Base-by-base conservation (phyloP, 768 basidiomycete genomes). In the Piloderma croceum region DNA sequence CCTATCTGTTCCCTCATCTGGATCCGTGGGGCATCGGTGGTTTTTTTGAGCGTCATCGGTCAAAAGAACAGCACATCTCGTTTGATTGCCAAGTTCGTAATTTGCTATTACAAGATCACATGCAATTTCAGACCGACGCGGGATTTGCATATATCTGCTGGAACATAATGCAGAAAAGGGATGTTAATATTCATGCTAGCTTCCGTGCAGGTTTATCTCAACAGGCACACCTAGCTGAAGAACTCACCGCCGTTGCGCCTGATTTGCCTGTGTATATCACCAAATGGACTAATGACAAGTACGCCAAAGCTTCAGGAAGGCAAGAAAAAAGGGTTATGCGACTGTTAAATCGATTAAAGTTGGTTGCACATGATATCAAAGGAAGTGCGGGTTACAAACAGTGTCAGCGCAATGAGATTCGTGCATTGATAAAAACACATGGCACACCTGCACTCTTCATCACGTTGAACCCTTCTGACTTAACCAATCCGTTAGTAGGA, bases 391-490 rank as follows among this genome's bases (percentile, higher is more conserved):
- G 64, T 0, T 41, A 62, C 1, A 47, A 55, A 25, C 17, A 58
- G 0, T 24, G 24, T 0, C 59, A 63, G 50, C 36, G 63, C 1
- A 72, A 72, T 58, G 60, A 71, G 45, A 68, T 70, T 17, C 35
- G 57, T 3, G 56, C 36, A 1, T 23, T 70, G 11, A 68, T 63
- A 27, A 51, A 57, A 5, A 45, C 53, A 1, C 43, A 58, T n/a
- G 68, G 71, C 0, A 7, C 66, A 2, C 70, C 68, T 4, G 62
- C 48, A 18, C 67, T 73, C 21, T 75, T 57, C 43, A 39, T 75
- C 1, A 75, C 71, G 0, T 59, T 71, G 4, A 73, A 73, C 52
- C 71, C 71, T 17, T 59, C 62, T 13, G 68, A 70, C 41, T 48
- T 67, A 0, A 59, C 67, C 24, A 69, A 65, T 49, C 69, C 69